Evolutionary conservation across 78 protist species (phyloP).

Genomic region (Chrysochromulina tobinii): DNA sequence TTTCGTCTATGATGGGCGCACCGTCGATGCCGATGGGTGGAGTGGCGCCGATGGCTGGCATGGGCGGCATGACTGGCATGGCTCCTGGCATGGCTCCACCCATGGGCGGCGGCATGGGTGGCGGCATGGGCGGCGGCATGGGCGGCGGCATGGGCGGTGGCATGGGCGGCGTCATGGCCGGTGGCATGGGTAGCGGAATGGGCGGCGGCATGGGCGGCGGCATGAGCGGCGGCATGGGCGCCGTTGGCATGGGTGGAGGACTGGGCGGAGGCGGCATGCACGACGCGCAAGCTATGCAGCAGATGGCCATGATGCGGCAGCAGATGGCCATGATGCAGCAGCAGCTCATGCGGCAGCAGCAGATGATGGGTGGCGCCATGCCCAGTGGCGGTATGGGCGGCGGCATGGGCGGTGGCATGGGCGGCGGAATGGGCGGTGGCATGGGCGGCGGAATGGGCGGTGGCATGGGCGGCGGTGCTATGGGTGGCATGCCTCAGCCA

Average conservation of each 20-base stretch:
- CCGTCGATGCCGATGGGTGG: no score
- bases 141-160: neutral
- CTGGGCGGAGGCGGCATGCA: neutral
- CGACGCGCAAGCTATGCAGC: neutral
- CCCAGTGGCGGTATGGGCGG: neutral
- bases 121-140: neutral
- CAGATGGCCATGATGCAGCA: constrained; percentile 38
- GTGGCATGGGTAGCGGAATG: neutral
- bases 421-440: neutral
- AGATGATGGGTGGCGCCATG: neutral
- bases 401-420: neutral
- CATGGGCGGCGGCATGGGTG: neutral
- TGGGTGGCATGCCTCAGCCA: no score
- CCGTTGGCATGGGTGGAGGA: neutral
- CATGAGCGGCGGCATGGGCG: neutral
- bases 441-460: neutral
- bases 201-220: neutral
- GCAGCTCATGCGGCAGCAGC: constrained; percentile 19
- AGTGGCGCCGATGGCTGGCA: no score
- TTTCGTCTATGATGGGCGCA: no score
- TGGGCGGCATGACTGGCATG: no score
- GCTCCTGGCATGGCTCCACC: no score
- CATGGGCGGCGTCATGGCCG: neutral
- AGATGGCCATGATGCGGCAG: neutral
- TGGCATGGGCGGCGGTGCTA: neutral